Evolutionary conservation across 176 grass and related monocot species (phyloP).

Genomic region (Hordeum marinum): DNA sequence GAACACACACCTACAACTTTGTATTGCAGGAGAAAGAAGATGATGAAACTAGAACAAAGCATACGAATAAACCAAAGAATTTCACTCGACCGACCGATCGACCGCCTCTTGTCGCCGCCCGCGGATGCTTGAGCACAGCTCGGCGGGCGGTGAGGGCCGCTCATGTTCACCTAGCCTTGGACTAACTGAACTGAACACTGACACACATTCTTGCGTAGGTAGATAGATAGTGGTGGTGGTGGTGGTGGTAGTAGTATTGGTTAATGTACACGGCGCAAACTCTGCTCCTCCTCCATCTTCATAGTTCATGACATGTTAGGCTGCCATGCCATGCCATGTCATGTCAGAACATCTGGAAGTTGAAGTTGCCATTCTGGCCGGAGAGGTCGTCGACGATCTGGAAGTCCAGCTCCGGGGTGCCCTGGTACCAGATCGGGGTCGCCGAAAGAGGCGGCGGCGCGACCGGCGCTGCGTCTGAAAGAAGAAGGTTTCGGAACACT

Average conservation of each 20-base stretch:
- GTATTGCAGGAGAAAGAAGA: background rate
- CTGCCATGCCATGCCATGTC: too few relatives aligned
- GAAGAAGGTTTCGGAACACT: background rate
- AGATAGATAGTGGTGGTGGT: too few relatives aligned
- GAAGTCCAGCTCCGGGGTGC: constrained; percentile 9
- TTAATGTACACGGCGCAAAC: constrained; percentile 30
- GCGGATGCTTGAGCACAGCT: constrained; percentile 11
- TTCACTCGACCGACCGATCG: constrained; percentile 31
- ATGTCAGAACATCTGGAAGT: background rate
- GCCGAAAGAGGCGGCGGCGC: background rate
- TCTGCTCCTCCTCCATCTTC: background rate
- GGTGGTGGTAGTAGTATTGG: background rate
- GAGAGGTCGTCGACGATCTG: constrained; percentile 14
- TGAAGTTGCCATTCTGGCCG: background rate
- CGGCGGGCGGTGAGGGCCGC: constrained; percentile 35
- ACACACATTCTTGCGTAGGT: background rate
- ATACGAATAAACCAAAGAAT: constrained; percentile 62
- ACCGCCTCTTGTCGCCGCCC: constrained; percentile 39
- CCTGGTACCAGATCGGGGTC: constrained; percentile 22
- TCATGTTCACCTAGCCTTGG: constrained; percentile 32
- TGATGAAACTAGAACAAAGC: constrained; percentile 17
- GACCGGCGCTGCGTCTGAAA: constrained; percentile 37
- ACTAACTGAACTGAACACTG: constrained; percentile 7
- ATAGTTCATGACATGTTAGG: too few relatives aligned
- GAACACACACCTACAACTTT: too few relatives aligned